Evolutionary conservation across 78 protist species (phyloP).

Genomic region (Dictyostelium citrinum): DNA sequence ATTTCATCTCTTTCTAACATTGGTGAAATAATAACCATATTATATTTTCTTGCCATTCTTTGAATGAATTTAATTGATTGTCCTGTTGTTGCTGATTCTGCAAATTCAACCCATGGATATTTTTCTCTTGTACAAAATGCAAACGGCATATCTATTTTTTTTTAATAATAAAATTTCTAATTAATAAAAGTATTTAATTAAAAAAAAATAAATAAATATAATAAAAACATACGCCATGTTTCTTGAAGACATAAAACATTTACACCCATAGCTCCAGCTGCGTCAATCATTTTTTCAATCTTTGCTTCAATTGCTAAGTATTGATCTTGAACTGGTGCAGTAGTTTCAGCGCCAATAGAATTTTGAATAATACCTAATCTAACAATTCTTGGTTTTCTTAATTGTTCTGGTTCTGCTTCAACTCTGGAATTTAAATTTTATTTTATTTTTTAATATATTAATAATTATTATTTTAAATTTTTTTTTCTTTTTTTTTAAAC

Average conservation of each 20-base stretch:
- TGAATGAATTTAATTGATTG: conserved; percentile 79
- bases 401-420: conserved; percentile 71
- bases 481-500: background rate
- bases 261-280: conserved; percentile 91
- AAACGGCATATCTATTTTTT: conserved; percentile 88
- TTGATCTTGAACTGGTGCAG: conserved; percentile 89
- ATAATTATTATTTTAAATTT: background rate
- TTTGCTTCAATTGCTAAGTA: conserved; percentile 82
- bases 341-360: conserved; percentile 84
- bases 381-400: conserved; percentile 86
- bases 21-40: conserved; percentile 95
- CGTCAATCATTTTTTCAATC: conserved; percentile 85
- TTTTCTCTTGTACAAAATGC: conserved; percentile 96
- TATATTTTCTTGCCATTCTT: conserved; percentile 85
- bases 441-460: background rate
- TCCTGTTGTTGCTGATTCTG: conserved; percentile 90
- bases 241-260: conserved; percentile 96
- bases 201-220: background rate
- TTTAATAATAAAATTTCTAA: too few species aligned
- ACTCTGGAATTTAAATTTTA: background rate
- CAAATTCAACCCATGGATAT: conserved; percentile 94
- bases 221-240: conserved; percentile 86
- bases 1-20: conserved; percentile 93
- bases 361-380: conserved; percentile 92
- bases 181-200: background rate